Percentiles rank a stretch among this genome's conserved stretches.
These are phyloP conservation scores for Scenedesmus sp. DNA, from an alignment of 163 green algal genomes.

Conservation along the genomic window DNA sequence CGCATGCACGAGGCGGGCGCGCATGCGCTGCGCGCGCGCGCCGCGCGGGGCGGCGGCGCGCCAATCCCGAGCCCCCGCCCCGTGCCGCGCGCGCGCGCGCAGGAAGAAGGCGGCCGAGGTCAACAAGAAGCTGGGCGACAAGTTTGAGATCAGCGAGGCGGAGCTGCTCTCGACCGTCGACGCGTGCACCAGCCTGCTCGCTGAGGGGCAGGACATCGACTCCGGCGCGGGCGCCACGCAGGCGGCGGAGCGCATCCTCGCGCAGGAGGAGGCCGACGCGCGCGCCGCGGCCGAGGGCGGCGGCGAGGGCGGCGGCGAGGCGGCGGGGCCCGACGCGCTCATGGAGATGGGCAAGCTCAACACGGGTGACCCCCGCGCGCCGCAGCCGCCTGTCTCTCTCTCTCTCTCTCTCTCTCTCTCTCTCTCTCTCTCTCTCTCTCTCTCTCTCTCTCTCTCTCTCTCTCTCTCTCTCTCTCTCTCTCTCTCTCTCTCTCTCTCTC, in stretches of 20 bases:
- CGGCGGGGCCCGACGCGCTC: slow-evolving; percentile 34
- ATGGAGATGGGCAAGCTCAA: slow-evolving; percentile 73
- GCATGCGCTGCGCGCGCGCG: too few relatives aligned
- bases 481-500: too few relatives aligned
- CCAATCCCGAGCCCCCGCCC: neutral
- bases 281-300: slow-evolving; percentile 25
- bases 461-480: too few relatives aligned
- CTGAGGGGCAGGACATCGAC: slow-evolving; percentile 55
- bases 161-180: slow-evolving; percentile 57
- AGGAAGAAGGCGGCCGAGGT: slow-evolving; percentile 49
- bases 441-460: too few relatives aligned
- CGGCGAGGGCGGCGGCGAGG: neutral
- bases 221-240: slow-evolving; percentile 42
- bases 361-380: too few relatives aligned
- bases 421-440: too few relatives aligned
- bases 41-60: too few relatives aligned
- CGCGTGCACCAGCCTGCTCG: slow-evolving; percentile 51
- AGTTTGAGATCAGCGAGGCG: slow-evolving; percentile 62
- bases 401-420: too few relatives aligned
- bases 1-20: too few relatives aligned
- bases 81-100: neutral
- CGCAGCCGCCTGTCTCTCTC: too few relatives aligned
- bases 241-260: slow-evolving; percentile 48
- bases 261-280: slow-evolving; percentile 51
- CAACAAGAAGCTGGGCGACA: slow-evolving; percentile 60